Evolutionary conservation across 306 rosid species (phyloP), one percentile per base, ranked within the genome.

Genomic region (Hippophae gyantsensis): DNA sequence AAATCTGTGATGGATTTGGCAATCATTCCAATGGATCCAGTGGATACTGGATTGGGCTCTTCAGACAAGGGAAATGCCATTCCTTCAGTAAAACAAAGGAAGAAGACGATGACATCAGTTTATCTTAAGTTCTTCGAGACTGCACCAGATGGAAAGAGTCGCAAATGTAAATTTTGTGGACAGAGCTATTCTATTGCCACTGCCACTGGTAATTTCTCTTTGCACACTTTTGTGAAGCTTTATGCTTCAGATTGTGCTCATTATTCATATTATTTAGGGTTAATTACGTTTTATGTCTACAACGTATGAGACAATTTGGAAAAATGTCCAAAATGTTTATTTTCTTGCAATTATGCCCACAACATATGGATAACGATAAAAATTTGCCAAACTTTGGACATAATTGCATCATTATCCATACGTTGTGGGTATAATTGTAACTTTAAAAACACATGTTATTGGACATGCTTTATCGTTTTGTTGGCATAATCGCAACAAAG

Each of bases 81-180:
- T 55, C 42, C 72, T 82, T 67, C 89, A 23, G 65, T 61, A 7
- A 93, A 86, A 50, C 97, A 95, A 14, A 78, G 94, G 60, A 93
- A 93, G 85, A 88, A 93, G 79, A 88, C 99, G 7, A 85, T 92
- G 97, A 93, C 99, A 9, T 93, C 99, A 7, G 95, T 88, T 56
- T 88, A 76, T 75, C 84, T 93, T 72, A 93, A 84, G 83, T 93
- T 75, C 76, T 93, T 93, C 57, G 95, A 93, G 86, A 84, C 97
- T 5, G 93, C 96, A 70, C 56, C 74, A 8, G 99, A 88, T 67
- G 94, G 90, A 38, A 88, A 88, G 69, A 88, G 84, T 61, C 78
- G 99, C 42, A 79, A 83, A 55, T 93, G 99, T 85, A 93, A 93
- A 64, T 93, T 93, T 72, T 93, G 99, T 65, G 97, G 97, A 57